Conservation (phyloP, 2,329 filamentous ascomycete genomes). For the Calonectria multiphialidica region DNA sequence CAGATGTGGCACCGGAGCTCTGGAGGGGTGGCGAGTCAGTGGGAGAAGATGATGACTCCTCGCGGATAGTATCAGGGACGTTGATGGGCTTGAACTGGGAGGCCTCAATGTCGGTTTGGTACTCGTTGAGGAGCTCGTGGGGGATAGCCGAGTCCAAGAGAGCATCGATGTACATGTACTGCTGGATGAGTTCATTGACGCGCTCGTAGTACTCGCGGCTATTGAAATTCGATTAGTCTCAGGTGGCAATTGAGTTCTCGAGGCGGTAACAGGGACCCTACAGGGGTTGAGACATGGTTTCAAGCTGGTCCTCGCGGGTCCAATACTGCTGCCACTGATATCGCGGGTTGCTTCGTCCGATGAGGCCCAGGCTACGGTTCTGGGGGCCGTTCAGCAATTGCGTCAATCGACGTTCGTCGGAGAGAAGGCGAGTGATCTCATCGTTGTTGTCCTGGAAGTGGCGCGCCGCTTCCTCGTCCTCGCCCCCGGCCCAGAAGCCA, state of each 20-base stretch:
- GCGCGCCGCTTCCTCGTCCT: constrained; percentile 50
- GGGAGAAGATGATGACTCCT: constrained; percentile 64
- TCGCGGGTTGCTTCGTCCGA: constrained; percentile 87
- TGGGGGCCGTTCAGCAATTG: constrained; percentile 75
- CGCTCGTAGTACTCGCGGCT: constrained; percentile 89
- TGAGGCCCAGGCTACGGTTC: constrained; percentile 86
- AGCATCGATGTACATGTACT: constrained; percentile 94
- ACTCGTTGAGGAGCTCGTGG: constrained; percentile 91
- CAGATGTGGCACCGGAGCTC: constrained; percentile 31
- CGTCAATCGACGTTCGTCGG: constrained; percentile 70
- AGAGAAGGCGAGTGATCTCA: constrained; percentile 57
- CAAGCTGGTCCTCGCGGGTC: constrained; percentile 82
- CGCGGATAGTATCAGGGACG: constrained; percentile 81
- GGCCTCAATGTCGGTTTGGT: constrained; percentile 71
- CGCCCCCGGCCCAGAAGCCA: constrained; percentile 40
- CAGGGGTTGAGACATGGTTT: constrained; percentile 78
- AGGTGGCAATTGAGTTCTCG: neutral
- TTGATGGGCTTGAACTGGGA: constrained; percentile 67
- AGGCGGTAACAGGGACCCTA: constrained; percentile 43
- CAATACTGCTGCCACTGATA: constrained; percentile 92
- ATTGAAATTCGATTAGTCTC: constrained; percentile 44
- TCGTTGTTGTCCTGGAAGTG: constrained; percentile 50
- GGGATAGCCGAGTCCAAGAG: constrained; percentile 93
- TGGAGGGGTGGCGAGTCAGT: constrained; percentile 46
- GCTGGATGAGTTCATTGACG: constrained; percentile 88